These are phyloP conservation scores for Neurospora sp. DNA, from an alignment of 495 filamentous ascomycete species.

Conservation along the genomic window DNA sequence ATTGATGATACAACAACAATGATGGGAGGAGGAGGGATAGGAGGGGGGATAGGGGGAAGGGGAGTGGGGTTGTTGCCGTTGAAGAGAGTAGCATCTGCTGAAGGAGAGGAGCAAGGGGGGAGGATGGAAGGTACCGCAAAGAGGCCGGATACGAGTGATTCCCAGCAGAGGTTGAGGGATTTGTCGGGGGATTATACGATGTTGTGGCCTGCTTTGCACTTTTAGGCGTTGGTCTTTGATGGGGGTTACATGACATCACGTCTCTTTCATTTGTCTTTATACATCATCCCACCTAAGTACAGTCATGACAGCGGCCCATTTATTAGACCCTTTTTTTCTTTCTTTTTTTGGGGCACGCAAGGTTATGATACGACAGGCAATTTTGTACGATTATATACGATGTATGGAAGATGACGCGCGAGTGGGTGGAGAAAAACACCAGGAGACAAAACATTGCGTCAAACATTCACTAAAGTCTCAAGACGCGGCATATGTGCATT, in stretches of 20 bases:
- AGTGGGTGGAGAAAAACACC: not conserved
- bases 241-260: not conserved
- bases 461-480: no score
- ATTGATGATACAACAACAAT: slow-evolving; percentile 15
- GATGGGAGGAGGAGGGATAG: not conserved
- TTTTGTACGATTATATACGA: not conserved
- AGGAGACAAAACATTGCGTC: no score
- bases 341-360: not conserved
- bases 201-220: slow-evolving; percentile 26
- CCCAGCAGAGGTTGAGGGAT: slow-evolving; percentile 10
- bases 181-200: slow-evolving; percentile 23
- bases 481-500: no score
- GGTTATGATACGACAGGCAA: not conserved
- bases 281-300: not conserved
- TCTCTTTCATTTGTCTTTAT: not conserved
- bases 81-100: slow-evolving; percentile 13
- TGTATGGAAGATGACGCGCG: not conserved
- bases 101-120: slow-evolving; percentile 7
- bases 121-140: not conserved
- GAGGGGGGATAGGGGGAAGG: not conserved
- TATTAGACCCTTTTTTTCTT: not conserved
- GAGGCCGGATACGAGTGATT: slow-evolving; percentile 11
- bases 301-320: not conserved
- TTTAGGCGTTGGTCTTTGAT: not conserved
- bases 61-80: slow-evolving; percentile 3